phyloP scores from a whole-genome alignment of 352 stramenopile genomes.

The Saprolegnia diclina region DNA sequence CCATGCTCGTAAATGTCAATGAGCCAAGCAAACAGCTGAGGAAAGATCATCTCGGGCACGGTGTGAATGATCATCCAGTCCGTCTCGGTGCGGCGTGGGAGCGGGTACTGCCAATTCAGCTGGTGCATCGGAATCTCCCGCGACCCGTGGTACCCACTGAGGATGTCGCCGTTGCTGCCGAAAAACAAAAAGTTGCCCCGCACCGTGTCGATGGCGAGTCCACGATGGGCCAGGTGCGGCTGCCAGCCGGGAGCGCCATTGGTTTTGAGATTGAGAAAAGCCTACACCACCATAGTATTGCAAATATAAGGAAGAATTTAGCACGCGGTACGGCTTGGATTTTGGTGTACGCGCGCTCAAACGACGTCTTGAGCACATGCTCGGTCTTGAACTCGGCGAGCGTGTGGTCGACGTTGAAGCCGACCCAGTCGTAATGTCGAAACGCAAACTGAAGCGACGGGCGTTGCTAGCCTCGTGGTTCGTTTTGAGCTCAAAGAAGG shows the following conservation, averaged over 20 bases:
- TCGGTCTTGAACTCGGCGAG: slow-evolving; percentile 46
- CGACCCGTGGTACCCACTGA: slow-evolving; percentile 43
- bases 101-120: slow-evolving; percentile 34
- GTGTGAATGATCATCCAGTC: slow-evolving; percentile 44
- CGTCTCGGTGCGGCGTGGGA: slow-evolving; percentile 29
- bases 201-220: slow-evolving; percentile 39
- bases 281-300: slow-evolving; percentile 16
- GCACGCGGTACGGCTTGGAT: slow-evolving; percentile 32
- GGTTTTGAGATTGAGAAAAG: slow-evolving; percentile 37
- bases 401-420: slow-evolving; percentile 53
- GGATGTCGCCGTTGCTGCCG: slow-evolving; percentile 38
- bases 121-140: slow-evolving; percentile 42
- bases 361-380: slow-evolving; percentile 40
- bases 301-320: background rate
- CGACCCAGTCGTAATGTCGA: slow-evolving; percentile 45
- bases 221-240: slow-evolving; percentile 40
- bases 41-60: slow-evolving; percentile 45
- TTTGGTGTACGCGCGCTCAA: slow-evolving; percentile 38
- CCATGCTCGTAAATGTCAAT: slow-evolving; percentile 46
- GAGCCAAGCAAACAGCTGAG: slow-evolving; percentile 47
- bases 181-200: slow-evolving; percentile 47
- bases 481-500: background rate
- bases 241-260: slow-evolving; percentile 32
- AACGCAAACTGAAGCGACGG: slow-evolving; percentile 19
- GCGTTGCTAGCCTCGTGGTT: background rate